Base-by-base conservation (phyloP, 345 rosid species). In the Carallia pectinifolia region DNA sequence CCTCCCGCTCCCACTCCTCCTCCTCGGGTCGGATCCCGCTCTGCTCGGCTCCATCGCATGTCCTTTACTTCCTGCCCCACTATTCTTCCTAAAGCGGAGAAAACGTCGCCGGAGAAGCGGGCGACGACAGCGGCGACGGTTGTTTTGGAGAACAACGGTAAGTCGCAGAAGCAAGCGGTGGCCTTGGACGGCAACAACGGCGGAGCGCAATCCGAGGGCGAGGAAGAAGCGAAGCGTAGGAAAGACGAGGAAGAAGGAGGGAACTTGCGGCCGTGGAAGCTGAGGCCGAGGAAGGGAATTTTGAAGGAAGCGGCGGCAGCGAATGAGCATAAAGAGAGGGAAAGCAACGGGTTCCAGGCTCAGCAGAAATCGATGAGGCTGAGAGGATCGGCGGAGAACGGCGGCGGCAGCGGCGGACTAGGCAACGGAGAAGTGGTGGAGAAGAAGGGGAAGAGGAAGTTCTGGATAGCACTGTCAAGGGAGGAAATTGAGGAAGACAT, bases 401-500 rank as follows among this genome's bases (percentile, higher is more conserved):
- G 50, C 16, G 17, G 50, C 16, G 64, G 77, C 67, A 71, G 74
- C 72, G 23, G 80, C 58, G 17, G 91, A 85, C 23, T 23, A 23
- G 72, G 13, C 48, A 40, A 13, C 10, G 50, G 13, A 44, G 50
- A 44, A 44, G 12, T 44, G 50, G 16, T 12, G 4, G 50, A 44
- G 16, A 44, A 44, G 50, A 84, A 54, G 77, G 86, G 78, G 77
- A 91, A 85, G 77, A 85, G 29, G 71, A 87, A 84, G 82, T 81
- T 89, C 34, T 85, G 96, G 91, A 74, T 94, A 4, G 77, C 98
- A 62, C 75, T 91, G 30, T 87, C 97, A 8, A 74, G 83, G 64
- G 99, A 95, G 6, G 97, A 95, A 82, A 89, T 95, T 66, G 99
- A 95, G 69, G 99, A 95, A 70, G 99, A 95, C 68, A 65, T 95